Conservation (phyloP, 148 eudicot species). For the Rhododendron vialii region DNA sequence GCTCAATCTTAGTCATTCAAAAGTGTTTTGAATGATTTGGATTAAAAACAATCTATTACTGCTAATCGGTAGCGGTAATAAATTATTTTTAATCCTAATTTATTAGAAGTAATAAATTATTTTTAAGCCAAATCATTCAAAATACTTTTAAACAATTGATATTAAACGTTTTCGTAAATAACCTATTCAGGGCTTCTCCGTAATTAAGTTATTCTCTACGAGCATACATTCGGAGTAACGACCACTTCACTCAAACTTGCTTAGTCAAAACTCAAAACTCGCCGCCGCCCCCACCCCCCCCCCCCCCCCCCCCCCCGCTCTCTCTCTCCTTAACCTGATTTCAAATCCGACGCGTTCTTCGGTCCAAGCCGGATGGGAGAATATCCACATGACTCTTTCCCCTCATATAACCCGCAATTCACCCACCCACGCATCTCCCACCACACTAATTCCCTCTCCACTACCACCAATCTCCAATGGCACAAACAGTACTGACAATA, state of each 20-base stretch:
- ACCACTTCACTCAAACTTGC: neutral
- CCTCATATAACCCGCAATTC: neutral
- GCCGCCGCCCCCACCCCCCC: no score
- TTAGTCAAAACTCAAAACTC: neutral
- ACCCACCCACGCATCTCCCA: neutral
- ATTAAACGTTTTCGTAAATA: no score
- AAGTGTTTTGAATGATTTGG: no score
- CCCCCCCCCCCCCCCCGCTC: neutral
- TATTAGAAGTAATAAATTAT: no score
- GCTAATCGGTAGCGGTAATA: no score
- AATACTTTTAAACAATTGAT: no score
- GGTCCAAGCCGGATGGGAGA: neutral
- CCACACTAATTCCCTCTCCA: neutral
- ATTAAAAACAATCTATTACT: no score
- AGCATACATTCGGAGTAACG: neutral
- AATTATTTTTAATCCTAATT: no score
- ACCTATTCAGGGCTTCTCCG: no score
- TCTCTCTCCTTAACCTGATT: neutral
- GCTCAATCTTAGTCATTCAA: no score
- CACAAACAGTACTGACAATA: neutral
- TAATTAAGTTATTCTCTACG: no score
- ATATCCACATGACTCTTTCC: neutral
- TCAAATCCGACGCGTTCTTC: neutral
- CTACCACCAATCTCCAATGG: neutral
- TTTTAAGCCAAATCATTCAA: no score